phyloP scores from a whole-genome alignment of 2,329 filamentous ascomycete species.

The Periconia macrospinosa region DNA sequence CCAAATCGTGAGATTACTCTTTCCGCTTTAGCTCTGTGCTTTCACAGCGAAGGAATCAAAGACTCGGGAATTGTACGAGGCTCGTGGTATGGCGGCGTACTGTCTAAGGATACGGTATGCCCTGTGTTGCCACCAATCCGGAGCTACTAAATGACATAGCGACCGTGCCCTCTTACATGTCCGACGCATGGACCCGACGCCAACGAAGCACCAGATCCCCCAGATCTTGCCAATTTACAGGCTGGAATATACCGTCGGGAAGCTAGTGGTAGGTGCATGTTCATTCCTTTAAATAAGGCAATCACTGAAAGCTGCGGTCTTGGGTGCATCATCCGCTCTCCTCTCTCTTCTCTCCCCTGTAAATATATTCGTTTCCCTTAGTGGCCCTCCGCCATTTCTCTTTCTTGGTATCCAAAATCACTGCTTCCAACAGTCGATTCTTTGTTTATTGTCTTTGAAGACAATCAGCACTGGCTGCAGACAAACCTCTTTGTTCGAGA shows the following conservation, averaged over 20 bases:
- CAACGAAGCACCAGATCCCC: conserved; percentile 5
- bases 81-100: neutral
- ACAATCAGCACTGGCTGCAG: neutral
- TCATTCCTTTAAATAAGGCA: conserved; percentile 8
- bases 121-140: conserved; percentile 9
- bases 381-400: neutral
- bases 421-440: neutral
- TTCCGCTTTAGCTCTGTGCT: neutral
- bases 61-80: neutral
- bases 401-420: neutral
- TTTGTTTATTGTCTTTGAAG: neutral
- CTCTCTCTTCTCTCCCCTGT: neutral
- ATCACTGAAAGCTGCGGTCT: conserved; percentile 6
- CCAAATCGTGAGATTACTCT: neutral
- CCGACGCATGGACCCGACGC: conserved; percentile 12
- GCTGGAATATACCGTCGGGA: neutral
- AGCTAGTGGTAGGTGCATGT: conserved; percentile 4
- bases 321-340: conserved; percentile 10
- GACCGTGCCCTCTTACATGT: conserved; percentile 8
- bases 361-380: conserved; percentile 1
- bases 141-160: conserved; percentile 11
- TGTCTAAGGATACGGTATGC: neutral
- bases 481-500: neutral
- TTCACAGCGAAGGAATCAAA: neutral
- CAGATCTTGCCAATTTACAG: conserved; percentile 12